Base-by-base conservation (phyloP, 805 yeast species). In the Saturnispora saitoi region DNA sequence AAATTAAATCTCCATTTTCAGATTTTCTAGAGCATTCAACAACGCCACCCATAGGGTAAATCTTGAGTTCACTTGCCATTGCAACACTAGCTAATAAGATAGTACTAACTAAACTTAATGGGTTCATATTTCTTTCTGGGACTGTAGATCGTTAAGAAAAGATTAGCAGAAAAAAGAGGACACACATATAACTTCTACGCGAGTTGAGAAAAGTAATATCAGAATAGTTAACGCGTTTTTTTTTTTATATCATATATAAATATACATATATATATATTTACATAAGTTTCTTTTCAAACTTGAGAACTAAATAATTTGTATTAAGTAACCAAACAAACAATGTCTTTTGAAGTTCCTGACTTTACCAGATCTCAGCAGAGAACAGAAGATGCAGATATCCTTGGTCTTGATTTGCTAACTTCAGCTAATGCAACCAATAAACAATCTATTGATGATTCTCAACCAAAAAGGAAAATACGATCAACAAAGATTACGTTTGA, bases 1-100 rank as follows among this genome's bases (percentile, higher is more conserved):
- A 65, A 26, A 89, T 77, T 2, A 56, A 53, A 62, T 89, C 95
- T 12, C 95, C 95, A 28, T 68, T 64, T 49, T 70, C 59, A 20
- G 95, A 75, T 59, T 72, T 76, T 45, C 75, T 67, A 17, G 62
- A 57, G 66, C 96, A 88, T 42, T 75, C 72, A 2, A 79, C 71
- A 20, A 77, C 70, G 52, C 72, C 71, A 45, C 76, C 69, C 26
- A 44, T 37, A 10, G 75, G 63, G 45, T 78, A 65, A 20, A 61
- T 55, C 38, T 55, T 55, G 31, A 61, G 42, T 4, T 50, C 52
- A 36, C 17, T 11, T 10, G 32, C 37, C 10, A 22, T 22, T 12
- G 20, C 22, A 10, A 43, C 42, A 14, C 15, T 28, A 15, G 40
- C 41, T n/a, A 44, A 49, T 20, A 32, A 44, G 4, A 22, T 29